Conservation (phyloP, 2,329 filamentous ascomycete species). For the Diaporthe nobilis region DNA sequence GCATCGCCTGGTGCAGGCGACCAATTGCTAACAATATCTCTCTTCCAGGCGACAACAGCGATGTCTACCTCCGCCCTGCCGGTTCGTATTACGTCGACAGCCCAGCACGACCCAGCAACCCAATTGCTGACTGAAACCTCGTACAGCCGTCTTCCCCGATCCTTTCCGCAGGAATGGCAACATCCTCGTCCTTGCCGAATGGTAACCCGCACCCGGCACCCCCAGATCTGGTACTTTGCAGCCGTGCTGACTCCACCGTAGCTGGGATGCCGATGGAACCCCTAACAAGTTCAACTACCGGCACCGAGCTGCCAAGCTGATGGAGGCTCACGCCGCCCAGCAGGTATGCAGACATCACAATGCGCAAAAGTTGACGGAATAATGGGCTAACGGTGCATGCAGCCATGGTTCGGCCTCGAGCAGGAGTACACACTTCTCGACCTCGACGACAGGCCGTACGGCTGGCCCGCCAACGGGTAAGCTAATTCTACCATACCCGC, state of each 20-base stretch:
- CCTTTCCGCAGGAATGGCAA: conserved; percentile 91
- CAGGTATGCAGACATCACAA: conserved; percentile 52
- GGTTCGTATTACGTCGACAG: conserved; percentile 89
- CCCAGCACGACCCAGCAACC: conserved; percentile 66
- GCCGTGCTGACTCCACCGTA: background rate
- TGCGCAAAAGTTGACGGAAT: background rate
- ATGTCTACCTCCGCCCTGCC: conserved; percentile 94
- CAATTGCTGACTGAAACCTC: conserved; percentile 15
- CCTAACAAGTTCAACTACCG: conserved; percentile 99
- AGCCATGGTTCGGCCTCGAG: conserved; percentile 97
- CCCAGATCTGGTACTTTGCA: background rate
- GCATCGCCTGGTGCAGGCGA: background rate
- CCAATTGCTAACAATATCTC: background rate
- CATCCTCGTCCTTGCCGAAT: conserved; percentile 94
- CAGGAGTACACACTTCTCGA: conserved; percentile 98
- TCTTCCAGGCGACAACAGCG: conserved; percentile 84
- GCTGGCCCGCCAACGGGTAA: conserved; percentile 69
- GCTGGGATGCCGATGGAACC: conserved; percentile 90
- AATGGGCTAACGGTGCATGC: background rate
- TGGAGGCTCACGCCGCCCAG: conserved; percentile 86
- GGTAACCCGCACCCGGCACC: conserved; percentile 50
- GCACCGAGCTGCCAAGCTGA: conserved; percentile 89
- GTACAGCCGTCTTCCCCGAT: conserved; percentile 38
- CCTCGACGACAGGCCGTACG: conserved; percentile 87
- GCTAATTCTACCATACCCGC: background rate